Percentiles rank a stretch among this genome's conserved stretches.
These are phyloP conservation scores for Neurospora sp. DNA, from an alignment of 495 filamentous ascomycete species.

Conservation along the genomic window DNA sequence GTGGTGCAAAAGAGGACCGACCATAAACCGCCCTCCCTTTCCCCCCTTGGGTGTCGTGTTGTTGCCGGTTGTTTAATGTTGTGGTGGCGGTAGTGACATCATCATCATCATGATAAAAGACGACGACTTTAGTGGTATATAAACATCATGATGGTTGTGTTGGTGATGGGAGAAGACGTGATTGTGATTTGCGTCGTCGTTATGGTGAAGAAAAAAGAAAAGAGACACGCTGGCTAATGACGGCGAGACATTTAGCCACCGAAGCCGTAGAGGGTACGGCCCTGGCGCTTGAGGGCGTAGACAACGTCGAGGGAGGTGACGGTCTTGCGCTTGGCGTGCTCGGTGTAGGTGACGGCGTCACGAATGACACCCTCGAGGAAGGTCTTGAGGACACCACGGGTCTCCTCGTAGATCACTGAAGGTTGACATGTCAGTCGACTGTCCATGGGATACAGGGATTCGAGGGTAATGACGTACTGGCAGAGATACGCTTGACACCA, in stretches of 20 bases:
- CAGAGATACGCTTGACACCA: conserved; percentile 99
- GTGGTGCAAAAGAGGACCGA: not conserved
- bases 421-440: conserved; percentile 25
- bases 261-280: conserved; percentile 94
- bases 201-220: conserved; percentile 2
- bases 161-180: not conserved
- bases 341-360: conserved; percentile 96
- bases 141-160: not conserved
- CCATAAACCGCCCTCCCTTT: not conserved
- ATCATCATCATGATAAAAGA: not conserved
- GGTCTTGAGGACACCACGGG: conserved; percentile 99
- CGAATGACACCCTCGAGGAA: conserved; percentile 99
- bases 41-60: not conserved
- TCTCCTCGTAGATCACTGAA: conserved; percentile 96
- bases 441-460: not conserved
- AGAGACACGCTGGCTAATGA: conserved; percentile 1
- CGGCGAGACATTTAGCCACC: conserved; percentile 59
- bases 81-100: not conserved
- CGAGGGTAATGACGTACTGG: conserved; percentile 47
- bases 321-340: conserved; percentile 97
- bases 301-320: conserved; percentile 92
- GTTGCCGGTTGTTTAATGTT: not conserved
- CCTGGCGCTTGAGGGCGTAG: conserved; percentile 88
- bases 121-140: conserved; percentile 1
- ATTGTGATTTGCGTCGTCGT: not conserved